Evolutionary conservation across 495 filamentous ascomycete genomes (phyloP), one percentile per base, ranked within the genome.

Genomic region (Hypoxylon intermedium): DNA sequence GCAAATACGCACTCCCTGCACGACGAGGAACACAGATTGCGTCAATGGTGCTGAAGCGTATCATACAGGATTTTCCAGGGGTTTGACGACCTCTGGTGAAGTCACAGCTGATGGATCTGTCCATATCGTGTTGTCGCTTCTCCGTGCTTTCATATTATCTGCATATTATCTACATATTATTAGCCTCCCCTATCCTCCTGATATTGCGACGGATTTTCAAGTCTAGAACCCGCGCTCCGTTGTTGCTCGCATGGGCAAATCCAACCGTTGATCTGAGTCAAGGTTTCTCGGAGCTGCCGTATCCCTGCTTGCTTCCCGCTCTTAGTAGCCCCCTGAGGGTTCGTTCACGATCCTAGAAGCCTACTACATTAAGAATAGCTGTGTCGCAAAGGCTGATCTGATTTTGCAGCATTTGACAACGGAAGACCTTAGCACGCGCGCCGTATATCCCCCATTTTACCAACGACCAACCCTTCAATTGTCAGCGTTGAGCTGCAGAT

Each of bases 241-340:
- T 60, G 34, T 31, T 53, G 38, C 20, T 53, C 33, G 15, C 34
- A 40, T 56, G 46, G 52, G 21, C 28, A 28, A 41, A 19, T 56
- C 30, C 36, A 57, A 46, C 52, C 52, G 48, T 60, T 43, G 56
- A 65, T 56, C 53, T 65, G 56, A 65, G 54, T 60, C 56, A 60
- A 26, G 62, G 62, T 65, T 56, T 42, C 53, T 60, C 52, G 47
- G 51, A 48, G 48, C 62, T 53, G 38, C 52, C 45, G 41, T 57
- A 60, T 26, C 62, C 62, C 51, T 65, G 62, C 26, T 48, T 18
- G 33, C 41, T 53, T 65, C 52, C 62, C 56, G 62, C 52, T 46
- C 41, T 57, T 52, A 12, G 30, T 23, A 9, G 60, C 38, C 62
- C n/a, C 62, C 46, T 60, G 56, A 60, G 56, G 62, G 41, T 65